These are phyloP conservation scores for Coffea canephora DNA, from an alignment of 257 asterid genomes.

Conservation along the genomic window DNA sequence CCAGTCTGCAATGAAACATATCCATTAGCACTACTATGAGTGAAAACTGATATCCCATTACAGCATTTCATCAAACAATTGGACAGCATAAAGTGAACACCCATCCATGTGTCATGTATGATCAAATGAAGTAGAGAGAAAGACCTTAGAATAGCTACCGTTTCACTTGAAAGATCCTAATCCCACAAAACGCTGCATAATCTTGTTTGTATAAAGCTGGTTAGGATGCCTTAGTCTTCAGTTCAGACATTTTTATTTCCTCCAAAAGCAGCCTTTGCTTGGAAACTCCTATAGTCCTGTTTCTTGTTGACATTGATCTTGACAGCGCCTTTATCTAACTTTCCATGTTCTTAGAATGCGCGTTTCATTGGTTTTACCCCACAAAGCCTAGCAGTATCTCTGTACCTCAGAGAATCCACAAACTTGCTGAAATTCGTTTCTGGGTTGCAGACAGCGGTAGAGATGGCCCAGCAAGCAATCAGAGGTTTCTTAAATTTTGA, in stretches of 20 bases:
- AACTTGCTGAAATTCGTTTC: no score
- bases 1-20: conserved; percentile 8
- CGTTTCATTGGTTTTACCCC: background rate
- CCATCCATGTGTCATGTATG: no score
- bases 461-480: no score
- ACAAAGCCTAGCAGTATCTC: no score
- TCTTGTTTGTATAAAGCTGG: background rate
- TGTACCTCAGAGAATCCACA: no score
- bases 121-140: background rate
- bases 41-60: background rate
- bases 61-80: conserved; percentile 20
- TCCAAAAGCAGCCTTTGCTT: background rate
- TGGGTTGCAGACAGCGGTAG: no score
- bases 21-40: background rate
- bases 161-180: background rate
- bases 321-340: no score
- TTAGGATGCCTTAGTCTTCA: background rate
- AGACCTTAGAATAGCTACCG: background rate
- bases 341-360: background rate
- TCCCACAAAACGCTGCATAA: background rate
- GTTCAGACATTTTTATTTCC: background rate
- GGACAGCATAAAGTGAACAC: background rate
- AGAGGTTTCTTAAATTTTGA: no score
- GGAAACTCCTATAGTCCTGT: no score
- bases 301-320: no score